Percentiles rank a stretch among this genome's conserved stretches.
phyloP scores from a whole-genome alignment of 1,139 yeast species.

The Zygosaccharomyces sapae region DNA sequence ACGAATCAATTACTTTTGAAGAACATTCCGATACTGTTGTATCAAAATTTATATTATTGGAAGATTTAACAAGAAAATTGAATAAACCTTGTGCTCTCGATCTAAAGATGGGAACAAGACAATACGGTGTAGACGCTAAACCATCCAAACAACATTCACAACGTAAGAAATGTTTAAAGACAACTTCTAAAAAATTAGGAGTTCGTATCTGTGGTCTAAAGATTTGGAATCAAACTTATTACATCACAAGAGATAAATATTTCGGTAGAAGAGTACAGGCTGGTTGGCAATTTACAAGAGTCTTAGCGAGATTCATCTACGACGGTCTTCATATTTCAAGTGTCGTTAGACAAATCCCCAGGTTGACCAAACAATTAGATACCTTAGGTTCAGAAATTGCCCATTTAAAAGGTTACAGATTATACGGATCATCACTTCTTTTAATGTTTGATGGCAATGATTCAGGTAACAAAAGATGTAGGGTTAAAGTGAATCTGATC shows the following conservation, averaged over 20 bases:
- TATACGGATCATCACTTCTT: slow-evolving; percentile 85
- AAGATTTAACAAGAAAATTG: slow-evolving; percentile 84
- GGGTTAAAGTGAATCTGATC: slow-evolving; percentile 63
- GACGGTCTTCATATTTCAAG: slow-evolving; percentile 62
- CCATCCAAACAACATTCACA: slow-evolving; percentile 72
- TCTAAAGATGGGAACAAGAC: slow-evolving; percentile 96
- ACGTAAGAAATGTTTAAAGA: slow-evolving; percentile 68
- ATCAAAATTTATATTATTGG: slow-evolving; percentile 71
- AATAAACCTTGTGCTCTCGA: slow-evolving; percentile 85
- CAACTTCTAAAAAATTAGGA: slow-evolving; percentile 80
- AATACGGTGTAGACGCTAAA: slow-evolving; percentile 88
- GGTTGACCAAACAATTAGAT: slow-evolving; percentile 54
- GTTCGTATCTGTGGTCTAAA: slow-evolving; percentile 95
- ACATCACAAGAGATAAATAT: slow-evolving; percentile 78
- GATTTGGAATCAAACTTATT: slow-evolving; percentile 60
- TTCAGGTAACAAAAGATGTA: slow-evolving; percentile 20
- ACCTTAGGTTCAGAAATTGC: slow-evolving; percentile 54
- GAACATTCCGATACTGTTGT: slow-evolving; percentile 34
- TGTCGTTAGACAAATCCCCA: slow-evolving; percentile 65
- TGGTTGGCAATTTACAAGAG: slow-evolving; percentile 74
- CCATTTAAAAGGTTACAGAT: slow-evolving; percentile 69
- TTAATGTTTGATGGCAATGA: slow-evolving; percentile 76
- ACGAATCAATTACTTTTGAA: slow-evolving; percentile 25
- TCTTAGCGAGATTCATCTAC: slow-evolving; percentile 71
- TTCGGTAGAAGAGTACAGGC: slow-evolving; percentile 75